Conservation (phyloP, 2,329 filamentous ascomycete species). For the Penicillium sp. region DNA sequence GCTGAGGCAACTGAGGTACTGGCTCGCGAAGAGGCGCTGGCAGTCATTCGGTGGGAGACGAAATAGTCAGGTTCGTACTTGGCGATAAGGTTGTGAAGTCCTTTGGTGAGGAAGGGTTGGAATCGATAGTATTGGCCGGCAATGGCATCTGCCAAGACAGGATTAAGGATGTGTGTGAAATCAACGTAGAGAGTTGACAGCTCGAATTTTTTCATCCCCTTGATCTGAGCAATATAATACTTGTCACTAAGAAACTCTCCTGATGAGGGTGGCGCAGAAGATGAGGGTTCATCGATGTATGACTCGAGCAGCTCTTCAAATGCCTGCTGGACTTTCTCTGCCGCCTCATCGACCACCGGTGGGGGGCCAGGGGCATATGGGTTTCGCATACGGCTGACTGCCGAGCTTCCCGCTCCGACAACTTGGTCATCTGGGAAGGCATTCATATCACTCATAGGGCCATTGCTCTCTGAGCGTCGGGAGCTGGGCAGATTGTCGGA, state of each 20-base stretch:
- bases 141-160: conserved; percentile 79
- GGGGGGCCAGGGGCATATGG: conserved; percentile 56
- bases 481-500: conserved; percentile 53
- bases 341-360: conserved; percentile 60
- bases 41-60: conserved; percentile 83
- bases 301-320: conserved; percentile 66
- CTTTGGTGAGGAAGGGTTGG: conserved; percentile 83
- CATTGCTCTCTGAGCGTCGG: conserved; percentile 54
- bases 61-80: conserved; percentile 96
- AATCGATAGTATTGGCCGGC: conserved; percentile 93
- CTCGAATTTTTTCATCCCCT: conserved; percentile 60
- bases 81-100: conserved; percentile 86
- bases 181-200: conserved; percentile 67
- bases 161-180: conserved; percentile 78
- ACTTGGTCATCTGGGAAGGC: conserved; percentile 63
- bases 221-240: conserved; percentile 67
- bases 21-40: conserved; percentile 65
- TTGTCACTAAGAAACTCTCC: conserved; percentile 59
- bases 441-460: conserved; percentile 56
- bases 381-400: conserved; percentile 49
- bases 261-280: conserved; percentile 54
- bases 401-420: conserved; percentile 54
- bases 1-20: conserved; percentile 63
- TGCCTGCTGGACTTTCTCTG: conserved; percentile 61
- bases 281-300: conserved; percentile 57